Percentiles rank a stretch among this genome's conserved stretches.
Evolutionary conservation across 306 rosid genomes (phyloP).

Genomic region (Quillaja saponaria): DNA sequence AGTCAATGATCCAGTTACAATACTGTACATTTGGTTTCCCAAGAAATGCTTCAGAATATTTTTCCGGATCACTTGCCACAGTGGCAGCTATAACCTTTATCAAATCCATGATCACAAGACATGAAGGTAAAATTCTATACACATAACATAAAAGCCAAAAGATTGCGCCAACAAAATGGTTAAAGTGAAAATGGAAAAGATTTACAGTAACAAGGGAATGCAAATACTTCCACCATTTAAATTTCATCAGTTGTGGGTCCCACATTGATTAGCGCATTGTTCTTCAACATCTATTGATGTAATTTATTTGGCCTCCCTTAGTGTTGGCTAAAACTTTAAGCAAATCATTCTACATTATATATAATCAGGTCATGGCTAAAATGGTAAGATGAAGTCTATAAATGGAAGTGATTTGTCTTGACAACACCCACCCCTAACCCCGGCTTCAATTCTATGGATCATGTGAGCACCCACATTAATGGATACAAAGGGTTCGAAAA

Average conservation of each 20-base stretch:
- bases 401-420: too few species aligned
- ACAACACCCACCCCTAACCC: too few species aligned
- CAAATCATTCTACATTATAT: background rate
- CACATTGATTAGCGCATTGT: too few species aligned
- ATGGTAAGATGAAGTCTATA: background rate
- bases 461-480: background rate
- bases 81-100: slow-evolving; percentile 89
- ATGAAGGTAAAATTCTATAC: background rate
- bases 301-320: background rate
- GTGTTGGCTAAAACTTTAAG: background rate
- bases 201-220: slow-evolving; percentile 3
- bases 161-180: slow-evolving; percentile 14
- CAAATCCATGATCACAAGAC: slow-evolving; percentile 24
- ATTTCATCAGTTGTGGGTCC: background rate
- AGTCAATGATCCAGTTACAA: slow-evolving; percentile 86
- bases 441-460: too few species aligned
- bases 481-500: background rate
- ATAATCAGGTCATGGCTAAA: background rate
- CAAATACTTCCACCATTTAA: background rate
- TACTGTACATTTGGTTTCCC: slow-evolving; percentile 88
- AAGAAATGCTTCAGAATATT: slow-evolving; percentile 83
- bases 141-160: background rate
- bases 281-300: too few species aligned
- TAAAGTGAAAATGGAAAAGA: background rate
- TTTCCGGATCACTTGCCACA: slow-evolving; percentile 79